Conservation (phyloP, 345 rosid species). For the Citrus inodora region DNA sequence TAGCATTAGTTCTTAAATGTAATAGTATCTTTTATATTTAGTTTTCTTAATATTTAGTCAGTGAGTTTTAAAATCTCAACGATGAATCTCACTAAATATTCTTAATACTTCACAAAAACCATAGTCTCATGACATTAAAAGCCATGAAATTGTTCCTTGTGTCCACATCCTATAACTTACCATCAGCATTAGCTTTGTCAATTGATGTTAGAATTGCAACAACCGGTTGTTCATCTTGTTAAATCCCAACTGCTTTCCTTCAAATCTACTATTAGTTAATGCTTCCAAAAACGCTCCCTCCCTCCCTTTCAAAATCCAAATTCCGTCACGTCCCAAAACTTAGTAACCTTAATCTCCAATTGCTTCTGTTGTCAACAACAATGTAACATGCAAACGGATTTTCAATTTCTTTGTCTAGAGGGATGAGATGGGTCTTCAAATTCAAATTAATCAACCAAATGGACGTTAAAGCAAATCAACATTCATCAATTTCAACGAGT, state of each 20-base stretch:
- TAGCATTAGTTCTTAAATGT: neutral
- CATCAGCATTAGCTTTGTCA: neutral
- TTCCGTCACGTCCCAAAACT: neutral
- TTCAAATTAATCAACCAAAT: slow-evolving; percentile 18
- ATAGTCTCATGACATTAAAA: neutral
- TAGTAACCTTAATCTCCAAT: neutral
- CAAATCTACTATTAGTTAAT: neutral
- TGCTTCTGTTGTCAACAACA: neutral
- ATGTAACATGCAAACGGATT: neutral
- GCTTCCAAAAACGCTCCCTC: neutral
- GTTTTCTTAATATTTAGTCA: neutral
- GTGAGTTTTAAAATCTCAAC: no score
- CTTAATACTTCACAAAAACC: neutral
- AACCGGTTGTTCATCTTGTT: slow-evolving; percentile 31
- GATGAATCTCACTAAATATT: neutral
- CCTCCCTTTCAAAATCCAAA: neutral
- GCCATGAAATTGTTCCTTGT: neutral
- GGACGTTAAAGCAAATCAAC: slow-evolving; percentile 6
- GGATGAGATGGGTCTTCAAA: neutral
- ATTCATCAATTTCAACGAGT: neutral
- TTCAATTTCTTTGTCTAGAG: neutral
- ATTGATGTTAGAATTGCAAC: slow-evolving; percentile 23
- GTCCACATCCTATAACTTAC: neutral
- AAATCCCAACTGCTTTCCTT: slow-evolving; percentile 19
- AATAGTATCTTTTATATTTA: neutral